Conservation (phyloP, 2,329 filamentous ascomycete genomes). For the Colletotrichum godetiae region DNA sequence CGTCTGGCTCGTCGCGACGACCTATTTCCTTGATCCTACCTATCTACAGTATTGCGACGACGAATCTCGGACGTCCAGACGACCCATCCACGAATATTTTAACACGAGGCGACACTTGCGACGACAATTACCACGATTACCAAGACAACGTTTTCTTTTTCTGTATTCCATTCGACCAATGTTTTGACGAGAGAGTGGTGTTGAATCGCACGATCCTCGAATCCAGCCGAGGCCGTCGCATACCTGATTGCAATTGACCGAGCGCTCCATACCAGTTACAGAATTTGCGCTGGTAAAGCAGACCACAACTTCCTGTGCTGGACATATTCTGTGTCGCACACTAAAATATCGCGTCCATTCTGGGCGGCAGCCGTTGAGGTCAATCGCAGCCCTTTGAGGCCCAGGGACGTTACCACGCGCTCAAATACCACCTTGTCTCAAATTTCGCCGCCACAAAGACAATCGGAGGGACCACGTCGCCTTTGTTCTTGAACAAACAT, state of each 20-base stretch:
- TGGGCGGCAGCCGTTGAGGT: constrained; percentile 2
- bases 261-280: background rate
- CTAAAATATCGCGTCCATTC: background rate
- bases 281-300: background rate
- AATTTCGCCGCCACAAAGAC: constrained; percentile 8
- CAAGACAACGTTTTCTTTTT: constrained; percentile 8
- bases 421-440: constrained; percentile 24
- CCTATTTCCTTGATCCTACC: constrained; percentile 24
- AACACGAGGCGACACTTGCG: constrained; percentile 3
- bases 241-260: background rate
- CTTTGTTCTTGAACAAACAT: constrained; percentile 16
- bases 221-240: constrained; percentile 23
- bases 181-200: background rate
- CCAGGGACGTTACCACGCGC: constrained; percentile 7
- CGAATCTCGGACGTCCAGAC: constrained; percentile 19
- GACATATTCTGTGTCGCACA: background rate
- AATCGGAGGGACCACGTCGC: constrained; percentile 4
- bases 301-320: background rate
- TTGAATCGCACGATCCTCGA: constrained; percentile 1
- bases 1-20: constrained; percentile 7
- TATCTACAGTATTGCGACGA: constrained; percentile 3
- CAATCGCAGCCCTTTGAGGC: background rate
- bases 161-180: constrained; percentile 16
- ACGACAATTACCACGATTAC: constrained; percentile 21
- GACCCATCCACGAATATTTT: constrained; percentile 9